phyloP scores from a whole-genome alignment of 2,329 filamentous ascomycete genomes.

The Keithomyces neogunnii region DNA sequence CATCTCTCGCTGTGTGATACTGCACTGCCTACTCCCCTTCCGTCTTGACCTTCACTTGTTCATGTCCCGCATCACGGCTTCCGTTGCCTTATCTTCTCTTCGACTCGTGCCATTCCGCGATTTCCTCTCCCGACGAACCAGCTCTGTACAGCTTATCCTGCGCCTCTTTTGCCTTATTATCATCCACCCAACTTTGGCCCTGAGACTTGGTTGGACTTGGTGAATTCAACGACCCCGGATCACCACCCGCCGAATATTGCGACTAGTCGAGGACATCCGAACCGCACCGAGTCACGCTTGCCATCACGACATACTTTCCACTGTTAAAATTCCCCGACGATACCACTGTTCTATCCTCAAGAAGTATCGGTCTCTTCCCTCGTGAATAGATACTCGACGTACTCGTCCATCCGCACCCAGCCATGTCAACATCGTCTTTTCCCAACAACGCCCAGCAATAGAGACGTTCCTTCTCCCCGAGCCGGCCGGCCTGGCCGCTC shows the following conservation, averaged over 20 bases:
- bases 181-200: background rate
- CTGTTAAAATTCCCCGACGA: too few species aligned
- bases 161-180: background rate
- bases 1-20: background rate
- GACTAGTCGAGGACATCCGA: background rate
- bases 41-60: background rate
- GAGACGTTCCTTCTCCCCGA: conserved; percentile 19
- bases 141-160: conserved; percentile 4
- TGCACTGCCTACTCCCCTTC: background rate
- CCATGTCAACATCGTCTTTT: conserved; percentile 20
- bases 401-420: conserved; percentile 8
- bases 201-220: background rate
- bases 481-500: conserved; percentile 19
- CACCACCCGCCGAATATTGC: background rate
- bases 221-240: background rate
- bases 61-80: background rate
- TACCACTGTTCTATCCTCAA: background rate
- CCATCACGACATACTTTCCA: background rate
- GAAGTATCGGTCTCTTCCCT: background rate
- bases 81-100: background rate
- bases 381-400: background rate
- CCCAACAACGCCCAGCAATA: conserved; percentile 18
- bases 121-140: background rate
- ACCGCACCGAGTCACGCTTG: background rate
- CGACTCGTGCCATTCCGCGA: background rate